Evolutionary conservation across 2,329 filamentous ascomycete species (phyloP).

Genomic region (Trichophyton simii): DNA sequence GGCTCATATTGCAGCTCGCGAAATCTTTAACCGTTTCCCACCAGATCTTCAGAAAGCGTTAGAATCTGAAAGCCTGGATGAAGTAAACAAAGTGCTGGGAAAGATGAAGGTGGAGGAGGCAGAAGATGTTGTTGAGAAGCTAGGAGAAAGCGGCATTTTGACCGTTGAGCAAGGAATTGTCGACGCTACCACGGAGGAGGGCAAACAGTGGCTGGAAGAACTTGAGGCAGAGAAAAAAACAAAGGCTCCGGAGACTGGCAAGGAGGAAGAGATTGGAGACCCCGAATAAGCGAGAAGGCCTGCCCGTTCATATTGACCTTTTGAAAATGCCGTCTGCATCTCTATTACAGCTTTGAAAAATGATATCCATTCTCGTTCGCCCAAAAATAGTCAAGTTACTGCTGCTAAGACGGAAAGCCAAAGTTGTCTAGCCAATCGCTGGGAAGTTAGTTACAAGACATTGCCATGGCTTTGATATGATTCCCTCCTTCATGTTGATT

Average conservation of each 20-base stretch:
- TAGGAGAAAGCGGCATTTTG: slow-evolving; percentile 75
- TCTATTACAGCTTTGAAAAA: not conserved
- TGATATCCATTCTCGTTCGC: not conserved
- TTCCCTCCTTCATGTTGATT: not conserved
- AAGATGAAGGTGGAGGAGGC: slow-evolving; percentile 82
- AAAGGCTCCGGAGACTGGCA: slow-evolving; percentile 10
- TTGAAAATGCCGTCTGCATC: not conserved
- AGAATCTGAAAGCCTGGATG: slow-evolving; percentile 76
- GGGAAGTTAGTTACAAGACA: not conserved
- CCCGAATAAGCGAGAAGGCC: slow-evolving; percentile 19
- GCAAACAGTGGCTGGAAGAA: slow-evolving; percentile 62
- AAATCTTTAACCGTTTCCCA: slow-evolving; percentile 73
- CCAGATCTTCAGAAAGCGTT: slow-evolving; percentile 71
- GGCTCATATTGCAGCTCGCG: slow-evolving; percentile 47
- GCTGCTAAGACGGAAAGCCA: not conserved
- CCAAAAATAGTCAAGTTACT: not conserved
- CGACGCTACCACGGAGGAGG: slow-evolving; percentile 83
- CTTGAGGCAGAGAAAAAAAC: slow-evolving; percentile 47
- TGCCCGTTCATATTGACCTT: not conserved
- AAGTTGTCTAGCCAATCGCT: not conserved
- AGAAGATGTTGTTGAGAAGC: slow-evolving; percentile 67
- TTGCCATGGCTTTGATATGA: not conserved
- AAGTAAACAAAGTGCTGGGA: slow-evolving; percentile 75
- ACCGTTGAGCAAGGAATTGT: slow-evolving; percentile 89
- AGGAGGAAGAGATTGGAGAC: slow-evolving; percentile 21